Conservation (phyloP, 306 rosid species). For the Acacia crassicarpa region DNA sequence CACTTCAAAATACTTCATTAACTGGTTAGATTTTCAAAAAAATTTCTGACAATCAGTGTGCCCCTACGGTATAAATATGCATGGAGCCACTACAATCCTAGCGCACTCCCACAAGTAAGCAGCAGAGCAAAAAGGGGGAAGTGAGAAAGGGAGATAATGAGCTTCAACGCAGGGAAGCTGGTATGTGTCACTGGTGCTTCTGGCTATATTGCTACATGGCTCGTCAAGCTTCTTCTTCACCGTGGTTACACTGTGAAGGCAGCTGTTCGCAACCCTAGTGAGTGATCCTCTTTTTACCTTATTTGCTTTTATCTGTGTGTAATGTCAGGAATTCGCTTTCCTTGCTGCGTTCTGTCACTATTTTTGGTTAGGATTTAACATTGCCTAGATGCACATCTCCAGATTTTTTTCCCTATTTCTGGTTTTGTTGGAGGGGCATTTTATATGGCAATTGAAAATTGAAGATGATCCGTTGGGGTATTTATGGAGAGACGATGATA, state of each 20-base stretch:
- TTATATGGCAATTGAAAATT: too few relatives aligned
- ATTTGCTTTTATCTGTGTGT: neutral
- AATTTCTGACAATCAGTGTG: neutral
- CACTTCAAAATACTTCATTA: too few relatives aligned
- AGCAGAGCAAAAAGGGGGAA: neutral
- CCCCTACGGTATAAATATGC: neutral
- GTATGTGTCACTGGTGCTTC: constrained; percentile 18
- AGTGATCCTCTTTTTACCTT: neutral
- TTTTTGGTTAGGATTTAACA: neutral
- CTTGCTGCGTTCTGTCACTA: neutral
- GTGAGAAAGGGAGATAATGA: neutral
- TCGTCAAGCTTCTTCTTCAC: constrained; percentile 48
- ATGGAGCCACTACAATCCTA: neutral
- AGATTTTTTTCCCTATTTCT: neutral
- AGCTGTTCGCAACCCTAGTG: constrained; percentile 53
- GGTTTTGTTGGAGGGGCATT: too few relatives aligned
- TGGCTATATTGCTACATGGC: constrained; percentile 51
- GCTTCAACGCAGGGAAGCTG: neutral
- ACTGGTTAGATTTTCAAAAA: too few relatives aligned
- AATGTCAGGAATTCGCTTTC: too few relatives aligned
- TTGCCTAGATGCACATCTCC: neutral
- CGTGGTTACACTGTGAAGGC: constrained; percentile 54
- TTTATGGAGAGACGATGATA: too few relatives aligned
- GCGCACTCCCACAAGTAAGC: neutral
- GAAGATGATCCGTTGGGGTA: too few relatives aligned